These are phyloP conservation scores for Leishmania mexicana DNA, from an alignment of 208 protist species.

Conservation along the genomic window DNA sequence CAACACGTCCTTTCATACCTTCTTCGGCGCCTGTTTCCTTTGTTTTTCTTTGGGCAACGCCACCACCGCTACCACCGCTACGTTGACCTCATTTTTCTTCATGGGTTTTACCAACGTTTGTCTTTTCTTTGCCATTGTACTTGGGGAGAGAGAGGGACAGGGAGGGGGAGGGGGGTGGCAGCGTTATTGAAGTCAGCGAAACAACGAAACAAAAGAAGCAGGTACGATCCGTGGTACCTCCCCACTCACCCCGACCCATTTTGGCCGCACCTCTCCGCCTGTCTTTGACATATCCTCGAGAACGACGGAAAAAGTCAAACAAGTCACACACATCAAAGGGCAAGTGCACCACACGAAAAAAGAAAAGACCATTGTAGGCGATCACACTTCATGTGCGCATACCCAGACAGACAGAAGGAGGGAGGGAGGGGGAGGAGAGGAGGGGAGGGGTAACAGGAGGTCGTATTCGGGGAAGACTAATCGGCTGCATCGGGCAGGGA, in stretches of 20 bases:
- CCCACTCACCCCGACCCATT: not conserved
- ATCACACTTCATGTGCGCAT: not conserved
- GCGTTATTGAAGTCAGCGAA: not conserved
- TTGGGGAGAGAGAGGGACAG: not conserved
- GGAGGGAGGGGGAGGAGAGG: no score
- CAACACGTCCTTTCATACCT: not conserved
- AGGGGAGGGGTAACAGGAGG: not conserved
- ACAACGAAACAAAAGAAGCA: not conserved
- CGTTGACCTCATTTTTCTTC: not conserved
- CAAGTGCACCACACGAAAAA: not conserved
- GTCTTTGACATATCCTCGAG: not conserved
- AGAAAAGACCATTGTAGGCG: not conserved
- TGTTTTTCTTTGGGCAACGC: not conserved
- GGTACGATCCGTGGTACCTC: not conserved
- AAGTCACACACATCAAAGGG: not conserved
- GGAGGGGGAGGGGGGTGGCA: not conserved
- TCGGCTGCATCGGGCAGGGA: not conserved
- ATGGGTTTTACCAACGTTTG: not conserved
- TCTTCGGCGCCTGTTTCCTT: not conserved
- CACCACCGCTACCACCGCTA: not conserved
- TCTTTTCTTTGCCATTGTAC: not conserved
- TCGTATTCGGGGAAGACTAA: not conserved
- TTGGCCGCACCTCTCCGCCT: not conserved
- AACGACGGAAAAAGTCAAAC: not conserved
- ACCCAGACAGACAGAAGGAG: not conserved